Evolutionary conservation across 106 monocot species (phyloP), one percentile per base, ranked within the genome.

Genomic region (Chionographis japonica): DNA sequence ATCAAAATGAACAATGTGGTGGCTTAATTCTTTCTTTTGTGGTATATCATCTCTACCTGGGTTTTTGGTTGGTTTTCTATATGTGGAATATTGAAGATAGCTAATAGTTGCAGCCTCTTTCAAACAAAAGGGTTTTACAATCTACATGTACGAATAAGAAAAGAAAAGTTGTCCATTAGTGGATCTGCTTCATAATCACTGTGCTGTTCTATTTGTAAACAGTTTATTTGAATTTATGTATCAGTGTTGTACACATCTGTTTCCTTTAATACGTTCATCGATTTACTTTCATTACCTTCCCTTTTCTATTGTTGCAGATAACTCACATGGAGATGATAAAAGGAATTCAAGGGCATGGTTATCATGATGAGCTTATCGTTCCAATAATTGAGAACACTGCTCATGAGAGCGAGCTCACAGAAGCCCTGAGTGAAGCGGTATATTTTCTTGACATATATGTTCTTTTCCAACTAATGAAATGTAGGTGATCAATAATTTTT

Each of bases 281-380:
- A 37, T 59, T 37, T 40, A 6, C 50, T 17, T 49, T 52, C 58
- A 67, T 60, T 37, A 53, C 4, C 4, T 51, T 63, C 18, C 40
- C 7, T 43, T 14, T 65, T 65, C 40, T 67, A 35, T 66, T 85
- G 19, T 16, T 83, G 64, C 77, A 98, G 98, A 98, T 93, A 79
- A 90, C 98, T 69, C 93, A 98, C 59, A 90, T 98, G 98, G 90
- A 98, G 77, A 98, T 98, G 98, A 93, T 98, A 69, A 98, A 98
- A 85, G 98, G 93, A 68, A 93, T 93, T 56, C 72, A 83, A 50
- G 98, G 93, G 12, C 98, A 98, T 83, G 98, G 98, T 40, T 98
- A 98, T 68, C 60, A 84, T 76, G 98, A 98, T 70, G 93, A 98
- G 51, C 79, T 98, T 61, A 81, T 98, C 54, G 65, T 98, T 73